phyloP scores from a whole-genome alignment of 306 rosid genomes.

The Abrus precatorius region DNA sequence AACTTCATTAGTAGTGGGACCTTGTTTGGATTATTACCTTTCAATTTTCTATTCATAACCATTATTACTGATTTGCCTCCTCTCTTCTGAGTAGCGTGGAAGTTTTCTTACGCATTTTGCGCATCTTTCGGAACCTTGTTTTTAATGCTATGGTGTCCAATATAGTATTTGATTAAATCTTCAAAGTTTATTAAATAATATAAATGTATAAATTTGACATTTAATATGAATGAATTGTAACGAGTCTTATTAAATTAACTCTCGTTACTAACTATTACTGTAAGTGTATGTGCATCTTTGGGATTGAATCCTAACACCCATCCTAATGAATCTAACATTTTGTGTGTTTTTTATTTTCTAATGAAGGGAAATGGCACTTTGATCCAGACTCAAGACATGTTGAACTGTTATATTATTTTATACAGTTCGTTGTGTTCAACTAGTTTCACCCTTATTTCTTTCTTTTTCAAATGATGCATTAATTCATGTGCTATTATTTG shows the following conservation, averaged over 20 bases:
- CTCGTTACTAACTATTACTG: too few relatives aligned
- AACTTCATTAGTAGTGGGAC: constrained; percentile 25
- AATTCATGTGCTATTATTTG: not conserved
- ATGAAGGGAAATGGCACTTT: not conserved
- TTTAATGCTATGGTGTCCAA: too few relatives aligned
- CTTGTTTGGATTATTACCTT: not conserved
- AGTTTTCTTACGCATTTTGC: not conserved
- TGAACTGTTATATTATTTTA: not conserved
- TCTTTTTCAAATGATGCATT: not conserved
- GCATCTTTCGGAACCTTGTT: not conserved
- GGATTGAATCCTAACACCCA: not conserved
- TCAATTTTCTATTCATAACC: constrained; percentile 1
- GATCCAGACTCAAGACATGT: not conserved
- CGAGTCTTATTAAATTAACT: too few relatives aligned
- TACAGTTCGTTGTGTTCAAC: not conserved
- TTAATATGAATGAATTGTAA: too few relatives aligned
- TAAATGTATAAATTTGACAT: too few relatives aligned
- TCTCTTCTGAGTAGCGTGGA: not conserved
- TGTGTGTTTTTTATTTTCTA: not conserved
- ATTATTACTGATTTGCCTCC: not conserved
- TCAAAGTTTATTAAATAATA: too few relatives aligned
- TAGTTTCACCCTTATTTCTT: not conserved
- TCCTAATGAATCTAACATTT: not conserved
- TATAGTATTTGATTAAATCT: too few relatives aligned
- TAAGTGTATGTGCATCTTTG: too few relatives aligned